Evolutionary conservation across 257 asterid species (phyloP).

Genomic region (Salvia miltiorrhiza): DNA sequence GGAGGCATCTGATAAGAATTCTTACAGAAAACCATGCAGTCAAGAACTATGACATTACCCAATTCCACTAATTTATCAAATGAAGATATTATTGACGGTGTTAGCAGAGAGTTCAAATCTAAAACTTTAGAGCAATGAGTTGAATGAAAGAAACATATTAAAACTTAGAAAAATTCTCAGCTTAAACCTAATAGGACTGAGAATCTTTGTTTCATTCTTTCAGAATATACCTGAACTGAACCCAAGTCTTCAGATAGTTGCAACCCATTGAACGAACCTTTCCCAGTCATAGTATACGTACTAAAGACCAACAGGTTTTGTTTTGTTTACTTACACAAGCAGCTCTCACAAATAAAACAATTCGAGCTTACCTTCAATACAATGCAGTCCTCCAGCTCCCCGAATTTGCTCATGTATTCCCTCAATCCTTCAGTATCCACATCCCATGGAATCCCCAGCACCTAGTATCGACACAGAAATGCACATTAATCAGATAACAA

Average conservation of each 20-base stretch:
- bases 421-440: conserved; percentile 89
- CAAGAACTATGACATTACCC: neutral
- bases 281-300: neutral
- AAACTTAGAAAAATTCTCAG: neutral
- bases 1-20: neutral
- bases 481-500: conserved; percentile 13
- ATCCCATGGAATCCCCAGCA: conserved; percentile 99
- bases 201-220: neutral
- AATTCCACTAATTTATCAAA: neutral
- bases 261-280: neutral
- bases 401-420: conserved; percentile 92
- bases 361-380: conserved; percentile 78
- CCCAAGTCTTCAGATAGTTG: neutral
- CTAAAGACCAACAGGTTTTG: neutral
- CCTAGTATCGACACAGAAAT: conserved; percentile 38
- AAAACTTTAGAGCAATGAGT: neutral
- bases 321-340: neutral
- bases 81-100: neutral
- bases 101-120: neutral
- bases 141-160: neutral
- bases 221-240: neutral
- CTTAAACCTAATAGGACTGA: neutral
- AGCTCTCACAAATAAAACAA: neutral
- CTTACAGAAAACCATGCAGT: neutral
- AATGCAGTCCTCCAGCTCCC: conserved; percentile 94